Percentiles rank a stretch among this genome's conserved stretches.
These are phyloP conservation scores for Talaromyces sp. DNA, from an alignment of 2,329 filamentous ascomycete genomes.

Conservation along the genomic window DNA sequence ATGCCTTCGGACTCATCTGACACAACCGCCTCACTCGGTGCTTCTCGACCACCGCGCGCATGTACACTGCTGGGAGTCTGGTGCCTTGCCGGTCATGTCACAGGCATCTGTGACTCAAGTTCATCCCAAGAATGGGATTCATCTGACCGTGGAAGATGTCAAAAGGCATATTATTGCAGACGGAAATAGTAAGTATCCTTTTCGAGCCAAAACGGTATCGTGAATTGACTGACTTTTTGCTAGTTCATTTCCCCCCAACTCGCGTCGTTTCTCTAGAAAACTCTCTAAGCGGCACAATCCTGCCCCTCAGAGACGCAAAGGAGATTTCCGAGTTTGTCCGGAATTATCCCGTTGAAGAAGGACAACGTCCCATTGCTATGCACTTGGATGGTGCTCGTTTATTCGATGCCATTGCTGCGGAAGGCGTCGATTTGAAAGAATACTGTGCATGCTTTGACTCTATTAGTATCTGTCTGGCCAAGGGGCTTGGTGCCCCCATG, in stretches of 20 bases:
- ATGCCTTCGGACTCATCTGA: constrained; percentile 26
- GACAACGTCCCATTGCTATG: constrained; percentile 21
- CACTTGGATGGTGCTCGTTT: constrained; percentile 28
- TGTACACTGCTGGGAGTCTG: constrained; percentile 26
- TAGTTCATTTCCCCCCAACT: constrained; percentile 25
- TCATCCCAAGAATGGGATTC: constrained; percentile 25
- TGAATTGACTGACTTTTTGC: neutral
- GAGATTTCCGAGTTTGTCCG: constrained; percentile 24
- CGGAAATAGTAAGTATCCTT: constrained; percentile 18
- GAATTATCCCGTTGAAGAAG: constrained; percentile 18
- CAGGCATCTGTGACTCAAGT: constrained; percentile 27
- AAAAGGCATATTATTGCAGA: constrained; percentile 21
- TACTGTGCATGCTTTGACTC: constrained; percentile 28
- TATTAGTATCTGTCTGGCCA: constrained; percentile 28
- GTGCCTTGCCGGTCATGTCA: constrained; percentile 24
- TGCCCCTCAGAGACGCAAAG: constrained; percentile 22
- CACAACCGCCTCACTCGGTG: constrained; percentile 29
- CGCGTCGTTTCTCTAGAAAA: constrained; percentile 25
- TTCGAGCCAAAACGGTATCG: neutral
- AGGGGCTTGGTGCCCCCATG: constrained; percentile 28
- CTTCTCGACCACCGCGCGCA: constrained; percentile 30
- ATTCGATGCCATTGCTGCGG: constrained; percentile 23
- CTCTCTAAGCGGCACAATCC: constrained; percentile 21
- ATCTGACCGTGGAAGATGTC: constrained; percentile 31
- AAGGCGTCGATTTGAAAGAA: constrained; percentile 19